Base-by-base conservation (phyloP, 2,329 filamentous ascomycete genomes). In the Emydomyces testavorans region DNA sequence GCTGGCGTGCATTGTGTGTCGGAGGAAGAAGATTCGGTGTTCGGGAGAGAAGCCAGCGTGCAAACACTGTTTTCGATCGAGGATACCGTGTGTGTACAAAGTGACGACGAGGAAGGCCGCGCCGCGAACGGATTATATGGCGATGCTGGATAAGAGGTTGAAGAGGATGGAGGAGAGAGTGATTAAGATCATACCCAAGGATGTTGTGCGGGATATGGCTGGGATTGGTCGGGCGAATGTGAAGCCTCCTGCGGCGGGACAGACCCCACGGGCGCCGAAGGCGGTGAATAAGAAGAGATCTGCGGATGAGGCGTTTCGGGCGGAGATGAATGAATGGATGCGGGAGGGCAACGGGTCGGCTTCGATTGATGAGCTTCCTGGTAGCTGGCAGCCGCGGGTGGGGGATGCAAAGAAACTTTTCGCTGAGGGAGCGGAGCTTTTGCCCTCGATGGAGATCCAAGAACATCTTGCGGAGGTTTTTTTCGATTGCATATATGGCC, bases 151-250 rank as follows among this genome's bases (percentile, higher is more conserved):
- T 68, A 95, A 94, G 68, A 78, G 92, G 46, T 66, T 96, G 56
- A 95, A 94, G 71, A 77, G 90, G 49, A 96, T 96, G 92, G 92
- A 98, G 66, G 90, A 96, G 60, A 82, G 90, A 49, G 92, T 96
- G 53, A 93, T 96, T 68, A 94, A 94, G 64, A 83, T 90, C 50
- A 83, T 96, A 23, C 90, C 92, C 0, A 94, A 90, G 61, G 78
- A 86, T 35, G 88, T 93, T 54, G 76, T 85, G 53, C 80, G 83
- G 35, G 71, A 78, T 21, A 73, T 82, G 50, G 71, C 76, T 6
- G 72, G 75, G 6, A 82, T 94, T 31, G 82, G 82, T 4, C 76
- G 92, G 50, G 89, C 89, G 8, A 76, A 86, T 5, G 85, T 96
- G 28, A 94, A 90, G 60, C 90, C 90, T 11, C 76, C 83, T 11